A percentile compares a stretch with the other conserved stretches of the same genome.
These are phyloP conservation scores for Inonotus hispidus DNA, from an alignment of 1,284 basidiomycete genomes.

Conservation along the genomic window DNA sequence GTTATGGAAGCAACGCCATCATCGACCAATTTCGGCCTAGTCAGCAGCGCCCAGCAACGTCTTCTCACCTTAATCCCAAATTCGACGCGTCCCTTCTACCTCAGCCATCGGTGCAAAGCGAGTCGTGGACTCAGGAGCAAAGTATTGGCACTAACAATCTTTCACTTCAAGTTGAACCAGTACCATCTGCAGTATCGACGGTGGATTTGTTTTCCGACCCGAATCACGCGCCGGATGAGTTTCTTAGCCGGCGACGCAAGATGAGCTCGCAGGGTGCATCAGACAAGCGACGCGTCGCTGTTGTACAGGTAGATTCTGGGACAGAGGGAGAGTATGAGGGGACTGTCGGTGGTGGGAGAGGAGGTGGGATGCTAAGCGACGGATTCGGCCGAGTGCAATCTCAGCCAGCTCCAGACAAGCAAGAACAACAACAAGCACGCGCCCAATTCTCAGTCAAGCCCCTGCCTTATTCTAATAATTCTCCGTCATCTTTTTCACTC, in stretches of 20 bases:
- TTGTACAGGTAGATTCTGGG: constrained; percentile 51
- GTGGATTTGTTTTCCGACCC: background rate
- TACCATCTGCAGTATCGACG: background rate
- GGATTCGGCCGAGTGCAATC: constrained; percentile 11
- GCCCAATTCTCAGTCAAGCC: constrained; percentile 3
- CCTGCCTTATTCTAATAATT: constrained; percentile 2
- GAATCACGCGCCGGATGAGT: background rate
- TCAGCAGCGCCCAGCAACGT: background rate
- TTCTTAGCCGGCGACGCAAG: constrained; percentile 24
- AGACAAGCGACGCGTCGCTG: constrained; percentile 60
- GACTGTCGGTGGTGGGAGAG: background rate
- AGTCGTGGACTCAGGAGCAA: background rate
- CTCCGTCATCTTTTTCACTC: background rate
- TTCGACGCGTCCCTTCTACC: background rate
- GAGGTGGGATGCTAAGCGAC: background rate
- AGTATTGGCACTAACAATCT: background rate
- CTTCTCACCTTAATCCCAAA: background rate
- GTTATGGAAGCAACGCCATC: background rate
- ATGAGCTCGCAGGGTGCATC: constrained; percentile 49
- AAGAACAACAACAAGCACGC: constrained; percentile 1
- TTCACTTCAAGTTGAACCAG: background rate
- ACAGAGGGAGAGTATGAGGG: constrained; percentile 19
- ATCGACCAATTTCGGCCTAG: background rate
- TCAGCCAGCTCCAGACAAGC: constrained; percentile 19
- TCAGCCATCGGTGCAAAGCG: background rate